Evolutionary conservation across 2,329 filamentous ascomycete species (phyloP), one percentile per base, ranked within the genome.

Genomic region (Ceratocystis lukuohia): DNA sequence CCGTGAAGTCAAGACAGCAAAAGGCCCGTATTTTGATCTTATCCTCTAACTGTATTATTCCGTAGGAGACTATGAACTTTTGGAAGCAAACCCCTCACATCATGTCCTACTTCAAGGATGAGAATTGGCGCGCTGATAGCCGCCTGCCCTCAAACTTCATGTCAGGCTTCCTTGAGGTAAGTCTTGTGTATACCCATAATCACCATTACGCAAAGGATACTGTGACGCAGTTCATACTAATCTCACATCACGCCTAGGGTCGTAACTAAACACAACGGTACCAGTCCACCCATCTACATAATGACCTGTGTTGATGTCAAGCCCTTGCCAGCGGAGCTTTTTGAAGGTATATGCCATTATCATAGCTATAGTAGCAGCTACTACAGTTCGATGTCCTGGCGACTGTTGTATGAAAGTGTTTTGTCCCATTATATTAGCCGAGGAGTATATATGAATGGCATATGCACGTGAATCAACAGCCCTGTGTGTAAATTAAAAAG

Each of bases 1-100:
- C 8, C 3, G 10, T 37, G 8, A 37, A 37, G 25, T 25, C 33
- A 22, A 22, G 20, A 12, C 48, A 25, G 1, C 25, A 17, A 53
- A 25, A 5, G 8, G 20, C 48, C 20, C 20, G 8, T 28, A 15
- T 33, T 30, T 64, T 53, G 30, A 17, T 20, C 5, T 44, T 3
- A 61, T 48, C 25, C 20, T 25, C 45, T 44, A 53, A 44, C 61
- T 66, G 20, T 59, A 10, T 63, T 53, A 37, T 22, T 65, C 48
- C 64, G 67, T 72, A 96, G 92, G 94, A 99, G 82, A 99, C 89
- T 65, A 85, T 99, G 82, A 99, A 99, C 80, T 99, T 89, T 82
- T 99, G 94, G 94, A 96, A 96, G 79, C 94, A 99, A 78, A 82
- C 92, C 69, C 89, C 89, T 70, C 94, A 99, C 76, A 84, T 99